Conservation (phyloP, 2,329 filamentous ascomycete species). For the Calonectria pteridis region DNA sequence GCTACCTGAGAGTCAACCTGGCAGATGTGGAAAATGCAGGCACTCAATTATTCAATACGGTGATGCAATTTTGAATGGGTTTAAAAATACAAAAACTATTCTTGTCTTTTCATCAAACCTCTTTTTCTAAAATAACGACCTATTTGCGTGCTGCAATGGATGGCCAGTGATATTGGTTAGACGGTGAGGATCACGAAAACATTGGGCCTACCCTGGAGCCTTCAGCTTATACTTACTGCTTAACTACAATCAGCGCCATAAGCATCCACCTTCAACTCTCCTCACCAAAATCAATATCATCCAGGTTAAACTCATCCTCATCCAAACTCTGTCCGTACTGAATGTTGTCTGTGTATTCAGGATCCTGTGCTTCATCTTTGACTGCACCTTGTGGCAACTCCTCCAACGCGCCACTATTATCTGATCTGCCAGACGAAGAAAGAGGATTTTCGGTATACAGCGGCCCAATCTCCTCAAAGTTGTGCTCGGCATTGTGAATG, state of each 20-base stretch:
- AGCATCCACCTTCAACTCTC: not conserved
- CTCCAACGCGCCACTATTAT: not conserved
- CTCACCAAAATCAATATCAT: not conserved
- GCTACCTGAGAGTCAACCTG: not conserved
- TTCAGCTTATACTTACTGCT: too few relatives aligned
- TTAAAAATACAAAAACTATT: not conserved
- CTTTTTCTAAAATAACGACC: not conserved
- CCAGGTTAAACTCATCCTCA: not conserved
- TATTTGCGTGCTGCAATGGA: too few relatives aligned
- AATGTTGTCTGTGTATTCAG: not conserved
- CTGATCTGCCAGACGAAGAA: not conserved
- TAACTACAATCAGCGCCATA: too few relatives aligned
- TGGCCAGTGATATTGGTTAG: too few relatives aligned
- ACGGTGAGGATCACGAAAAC: too few relatives aligned
- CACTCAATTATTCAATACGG: too few relatives aligned
- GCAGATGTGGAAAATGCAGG: not conserved
- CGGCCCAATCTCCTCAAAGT: not conserved
- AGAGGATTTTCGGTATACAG: not conserved
- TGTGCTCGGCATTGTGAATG: not conserved
- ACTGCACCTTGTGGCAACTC: not conserved
- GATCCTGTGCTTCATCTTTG: not conserved
- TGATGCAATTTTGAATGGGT: too few relatives aligned
- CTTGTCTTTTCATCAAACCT: not conserved
- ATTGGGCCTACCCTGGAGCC: too few relatives aligned
- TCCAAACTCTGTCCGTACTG: not conserved